phyloP scores from a whole-genome alignment of 306 rosid genomes.

The Pterocarpus santalinus region DNA sequence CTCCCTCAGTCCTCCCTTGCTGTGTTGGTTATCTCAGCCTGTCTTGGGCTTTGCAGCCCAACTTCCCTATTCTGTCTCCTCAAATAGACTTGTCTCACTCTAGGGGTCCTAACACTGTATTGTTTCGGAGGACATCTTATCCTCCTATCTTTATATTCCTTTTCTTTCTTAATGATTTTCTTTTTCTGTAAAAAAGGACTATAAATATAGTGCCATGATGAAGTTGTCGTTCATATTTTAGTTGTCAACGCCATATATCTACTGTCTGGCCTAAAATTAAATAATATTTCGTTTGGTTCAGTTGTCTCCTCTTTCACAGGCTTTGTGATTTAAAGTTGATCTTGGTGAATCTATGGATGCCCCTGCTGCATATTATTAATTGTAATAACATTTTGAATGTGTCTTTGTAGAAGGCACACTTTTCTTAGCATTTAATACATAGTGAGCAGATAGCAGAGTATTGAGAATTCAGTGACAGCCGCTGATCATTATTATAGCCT shows the following conservation, averaged over 20 bases:
- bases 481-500: background rate
- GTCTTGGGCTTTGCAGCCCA: too few relatives aligned
- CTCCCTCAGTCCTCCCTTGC: too few relatives aligned
- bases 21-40: too few relatives aligned
- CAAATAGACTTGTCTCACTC: too few relatives aligned
- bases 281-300: background rate
- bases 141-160: too few relatives aligned
- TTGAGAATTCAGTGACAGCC: background rate
- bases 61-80: too few relatives aligned
- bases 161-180: too few relatives aligned
- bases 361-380: conserved; percentile 2
- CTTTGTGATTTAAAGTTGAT: background rate
- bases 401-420: background rate
- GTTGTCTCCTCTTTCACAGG: background rate
- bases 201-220: background rate
- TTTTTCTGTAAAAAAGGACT: too few relatives aligned
- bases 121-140: too few relatives aligned
- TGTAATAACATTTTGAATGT: background rate
- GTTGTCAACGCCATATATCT: background rate
- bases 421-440: background rate
- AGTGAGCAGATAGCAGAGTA: background rate
- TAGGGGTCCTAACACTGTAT: too few relatives aligned
- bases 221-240: background rate
- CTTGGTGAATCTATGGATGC: background rate
- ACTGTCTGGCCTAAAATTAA: background rate